Conservation (phyloP, 257 asterid genomes). For the Anisodus acutangulus region DNA sequence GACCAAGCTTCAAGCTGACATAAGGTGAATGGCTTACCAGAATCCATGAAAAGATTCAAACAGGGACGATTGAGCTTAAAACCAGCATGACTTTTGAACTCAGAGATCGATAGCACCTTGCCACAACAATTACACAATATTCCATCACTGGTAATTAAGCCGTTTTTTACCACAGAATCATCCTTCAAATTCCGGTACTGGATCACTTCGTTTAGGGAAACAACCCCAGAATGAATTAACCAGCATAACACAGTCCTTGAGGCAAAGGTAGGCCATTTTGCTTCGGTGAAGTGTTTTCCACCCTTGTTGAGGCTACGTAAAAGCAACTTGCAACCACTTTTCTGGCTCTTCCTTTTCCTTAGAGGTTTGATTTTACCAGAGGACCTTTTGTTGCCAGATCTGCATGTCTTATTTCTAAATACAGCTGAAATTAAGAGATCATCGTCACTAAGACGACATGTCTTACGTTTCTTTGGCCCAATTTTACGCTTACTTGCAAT, state of each 20-base stretch:
- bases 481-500: conserved; percentile 6
- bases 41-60: conserved; percentile 75
- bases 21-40: conserved; percentile 77
- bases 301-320: conserved; percentile 71
- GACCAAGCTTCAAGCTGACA: conserved; percentile 99
- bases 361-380: conserved; percentile 55
- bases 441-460: conserved; percentile 57
- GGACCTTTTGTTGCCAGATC: conserved; percentile 53
- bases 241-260: conserved; percentile 83
- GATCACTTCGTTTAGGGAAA: conserved; percentile 69
- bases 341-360: conserved; percentile 66
- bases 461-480: conserved; percentile 56
- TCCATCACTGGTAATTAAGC: conserved; percentile 75
- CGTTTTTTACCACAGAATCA: conserved; percentile 70
- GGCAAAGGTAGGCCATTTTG: conserved; percentile 72
- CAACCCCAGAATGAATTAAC: conserved; percentile 76
- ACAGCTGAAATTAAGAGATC: conserved; percentile 88
- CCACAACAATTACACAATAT: conserved; percentile 82
- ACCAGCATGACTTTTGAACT: conserved; percentile 81
- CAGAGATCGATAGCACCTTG: conserved; percentile 63
- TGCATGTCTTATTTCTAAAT: conserved; percentile 55
- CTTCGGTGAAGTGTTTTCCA: conserved; percentile 66
- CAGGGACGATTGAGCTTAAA: conserved; percentile 61
- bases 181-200: conserved; percentile 71
- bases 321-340: conserved; percentile 86